Evolutionary conservation across 768 basidiomycete genomes (phyloP).

Genomic region (Termitomyces sp.): DNA sequence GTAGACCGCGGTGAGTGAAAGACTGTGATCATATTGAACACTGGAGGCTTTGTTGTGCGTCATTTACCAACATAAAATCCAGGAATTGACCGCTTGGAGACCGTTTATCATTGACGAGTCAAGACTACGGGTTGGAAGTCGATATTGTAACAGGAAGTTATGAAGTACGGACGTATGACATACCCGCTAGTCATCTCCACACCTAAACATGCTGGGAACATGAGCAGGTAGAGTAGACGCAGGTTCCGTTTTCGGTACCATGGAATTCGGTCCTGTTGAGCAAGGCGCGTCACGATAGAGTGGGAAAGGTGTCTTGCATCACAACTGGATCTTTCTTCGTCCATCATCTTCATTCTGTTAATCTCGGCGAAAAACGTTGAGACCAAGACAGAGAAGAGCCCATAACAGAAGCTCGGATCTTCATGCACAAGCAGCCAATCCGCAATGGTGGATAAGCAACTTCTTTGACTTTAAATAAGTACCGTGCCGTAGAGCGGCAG

Average conservation of each 20-base stretch:
- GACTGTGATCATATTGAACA: conserved; percentile 26
- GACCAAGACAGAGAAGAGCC: neutral
- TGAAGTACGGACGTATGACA: conserved; percentile 7
- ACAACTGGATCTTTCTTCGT: too few relatives aligned
- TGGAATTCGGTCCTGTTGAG: conserved; percentile 41
- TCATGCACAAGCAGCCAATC: neutral
- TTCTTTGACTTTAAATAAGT: neutral
- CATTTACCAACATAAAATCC: conserved; percentile 40
- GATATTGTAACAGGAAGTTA: neutral
- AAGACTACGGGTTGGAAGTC: conserved; percentile 28
- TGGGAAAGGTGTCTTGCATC: conserved; percentile 15
- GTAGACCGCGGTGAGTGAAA: conserved; percentile 47
- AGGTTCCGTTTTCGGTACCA: conserved; percentile 63
- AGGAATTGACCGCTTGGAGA: conserved; percentile 52
- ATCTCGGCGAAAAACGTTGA: neutral
- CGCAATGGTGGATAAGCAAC: neutral
- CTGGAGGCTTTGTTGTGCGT: neutral
- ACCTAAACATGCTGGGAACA: conserved; percentile 53
- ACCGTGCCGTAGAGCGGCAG: neutral
- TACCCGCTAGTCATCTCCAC: conserved; percentile 61
- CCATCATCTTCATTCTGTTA: neutral
- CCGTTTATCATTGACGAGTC: conserved; percentile 62
- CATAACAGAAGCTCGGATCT: neutral
- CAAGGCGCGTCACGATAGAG: conserved; percentile 30
- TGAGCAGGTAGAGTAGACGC: conserved; percentile 44